Percentiles rank a stretch among this genome's conserved stretches.
phyloP scores from a whole-genome alignment of 257 asterid species.

The Rubia yunnanensis region DNA sequence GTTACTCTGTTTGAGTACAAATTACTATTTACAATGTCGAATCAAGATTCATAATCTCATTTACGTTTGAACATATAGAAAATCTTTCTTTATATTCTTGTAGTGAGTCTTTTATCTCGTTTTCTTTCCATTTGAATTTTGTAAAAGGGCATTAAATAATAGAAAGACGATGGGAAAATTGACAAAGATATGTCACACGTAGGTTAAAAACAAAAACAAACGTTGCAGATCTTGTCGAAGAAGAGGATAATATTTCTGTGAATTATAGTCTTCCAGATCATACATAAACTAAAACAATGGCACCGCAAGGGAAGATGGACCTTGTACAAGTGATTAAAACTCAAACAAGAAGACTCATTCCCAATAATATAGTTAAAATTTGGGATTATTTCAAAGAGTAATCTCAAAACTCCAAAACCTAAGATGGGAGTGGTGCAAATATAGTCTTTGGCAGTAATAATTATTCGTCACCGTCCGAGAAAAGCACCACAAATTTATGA shows the following conservation, averaged over 20 bases:
- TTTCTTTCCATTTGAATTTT: no score
- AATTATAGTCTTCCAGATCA: neutral
- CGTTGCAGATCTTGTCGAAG: no score
- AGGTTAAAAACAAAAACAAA: no score
- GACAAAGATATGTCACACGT: no score
- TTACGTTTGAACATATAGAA: no score
- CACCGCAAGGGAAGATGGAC: neutral
- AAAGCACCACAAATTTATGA: slow-evolving; percentile 6
- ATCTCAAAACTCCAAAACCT: slow-evolving; percentile 11
- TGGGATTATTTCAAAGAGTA: slow-evolving; percentile 20
- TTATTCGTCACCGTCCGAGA: slow-evolving; percentile 43
- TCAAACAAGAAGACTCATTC: slow-evolving; percentile 1
- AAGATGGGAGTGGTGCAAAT: slow-evolving; percentile 17
- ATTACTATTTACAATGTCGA: no score
- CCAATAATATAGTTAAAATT: slow-evolving; percentile 14
- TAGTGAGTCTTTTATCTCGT: no score
- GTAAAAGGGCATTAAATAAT: no score
- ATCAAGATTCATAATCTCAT: no score
- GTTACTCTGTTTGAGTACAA: no score
- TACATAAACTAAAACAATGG: neutral
- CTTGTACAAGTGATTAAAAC: neutral
- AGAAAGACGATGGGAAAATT: no score
- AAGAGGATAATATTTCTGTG: neutral
- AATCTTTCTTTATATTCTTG: no score
- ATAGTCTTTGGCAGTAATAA: slow-evolving; percentile 13